Evolutionary conservation across 495 filamentous ascomycete species (phyloP).

Genomic region (Hyphodiscus hymeniophilus): DNA sequence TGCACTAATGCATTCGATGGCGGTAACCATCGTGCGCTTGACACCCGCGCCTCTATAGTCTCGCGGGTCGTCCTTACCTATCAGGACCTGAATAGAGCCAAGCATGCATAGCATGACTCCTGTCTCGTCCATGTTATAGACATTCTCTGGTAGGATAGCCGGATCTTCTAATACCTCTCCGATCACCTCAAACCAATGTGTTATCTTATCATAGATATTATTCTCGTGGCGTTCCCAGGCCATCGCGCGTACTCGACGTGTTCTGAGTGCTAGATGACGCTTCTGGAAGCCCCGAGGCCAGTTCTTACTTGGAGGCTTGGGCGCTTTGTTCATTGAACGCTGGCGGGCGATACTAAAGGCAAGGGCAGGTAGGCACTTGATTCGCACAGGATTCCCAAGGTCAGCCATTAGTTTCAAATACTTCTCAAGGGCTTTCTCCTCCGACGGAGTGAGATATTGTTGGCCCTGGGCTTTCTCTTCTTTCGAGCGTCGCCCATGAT

Average conservation of each 20-base stretch:
- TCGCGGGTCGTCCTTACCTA: slow-evolving; percentile 25
- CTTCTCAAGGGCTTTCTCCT: background rate
- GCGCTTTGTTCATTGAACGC: background rate
- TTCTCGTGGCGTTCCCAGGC: slow-evolving; percentile 2
- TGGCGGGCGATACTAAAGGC: no score
- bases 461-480: no score
- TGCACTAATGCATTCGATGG: slow-evolving; percentile 1
- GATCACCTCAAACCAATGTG: no score
- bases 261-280: background rate
- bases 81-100: slow-evolving; percentile 28
- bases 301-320: background rate
- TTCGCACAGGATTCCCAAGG: no score
- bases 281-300: background rate
- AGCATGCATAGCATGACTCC: slow-evolving; percentile 28
- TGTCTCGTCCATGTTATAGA: slow-evolving; percentile 27
- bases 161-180: slow-evolving; percentile 17
- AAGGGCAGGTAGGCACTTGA: no score
- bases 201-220: slow-evolving; percentile 31
- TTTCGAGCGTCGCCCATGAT: background rate
- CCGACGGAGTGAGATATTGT: no score
- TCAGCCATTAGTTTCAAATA: background rate
- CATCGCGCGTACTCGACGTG: background rate
- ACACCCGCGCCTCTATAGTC: slow-evolving; percentile 24
- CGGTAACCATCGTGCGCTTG: slow-evolving; percentile 12
- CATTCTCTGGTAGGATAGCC: slow-evolving; percentile 16